Evolutionary conservation across 495 filamentous ascomycete genomes (phyloP), one percentile per base, ranked within the genome.

Genomic region (Pyronema omphalodes): DNA sequence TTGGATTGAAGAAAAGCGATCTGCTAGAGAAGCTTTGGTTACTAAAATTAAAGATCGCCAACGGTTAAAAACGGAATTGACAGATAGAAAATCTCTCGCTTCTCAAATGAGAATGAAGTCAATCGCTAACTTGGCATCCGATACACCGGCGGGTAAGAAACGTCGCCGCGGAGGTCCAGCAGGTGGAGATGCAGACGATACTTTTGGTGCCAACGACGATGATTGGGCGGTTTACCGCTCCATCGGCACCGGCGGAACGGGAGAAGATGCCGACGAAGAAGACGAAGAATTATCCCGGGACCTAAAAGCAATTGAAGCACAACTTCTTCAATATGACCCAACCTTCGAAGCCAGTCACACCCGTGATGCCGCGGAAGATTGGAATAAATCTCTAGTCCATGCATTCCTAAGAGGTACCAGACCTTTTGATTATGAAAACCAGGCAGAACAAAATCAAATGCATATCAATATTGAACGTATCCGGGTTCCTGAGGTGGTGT

Each of bases 391-490:
- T 39, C 70, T 94, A 29, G 68, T 95, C 33, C 91, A 98, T 66
- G 83, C 86, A 7, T 96, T 96, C 69, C 66, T 84, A 33, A 81
- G 84, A 18, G 93, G 91, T 0, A 84, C 88, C 0, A 78, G 87
- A 65, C 82, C 88, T 3, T 94, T 85, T 55, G 84, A 96, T 61
- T 71, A 79, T 0, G 79, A 86, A 51, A 82, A 78, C 52, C 83
- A 88, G 57, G 77, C 78, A 6, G 84, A 96, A 67, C 78, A 75
- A 7, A 77, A 94, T 62, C 88, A 95, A 66, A 67, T 98, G 37
- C 91, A 98, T 66, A 76, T 98, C 39, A 98, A 98, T 64, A 84
- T 98, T 44, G 91, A 98, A 71, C 79, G 93, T 33, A 94, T 98
- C 65, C 83, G 91, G 19, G 88, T 94, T 0, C 93, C 91, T 3